These are phyloP conservation scores for Mytilinidion resinicola DNA, from an alignment of 495 filamentous ascomycete genomes.

Conservation along the genomic window DNA sequence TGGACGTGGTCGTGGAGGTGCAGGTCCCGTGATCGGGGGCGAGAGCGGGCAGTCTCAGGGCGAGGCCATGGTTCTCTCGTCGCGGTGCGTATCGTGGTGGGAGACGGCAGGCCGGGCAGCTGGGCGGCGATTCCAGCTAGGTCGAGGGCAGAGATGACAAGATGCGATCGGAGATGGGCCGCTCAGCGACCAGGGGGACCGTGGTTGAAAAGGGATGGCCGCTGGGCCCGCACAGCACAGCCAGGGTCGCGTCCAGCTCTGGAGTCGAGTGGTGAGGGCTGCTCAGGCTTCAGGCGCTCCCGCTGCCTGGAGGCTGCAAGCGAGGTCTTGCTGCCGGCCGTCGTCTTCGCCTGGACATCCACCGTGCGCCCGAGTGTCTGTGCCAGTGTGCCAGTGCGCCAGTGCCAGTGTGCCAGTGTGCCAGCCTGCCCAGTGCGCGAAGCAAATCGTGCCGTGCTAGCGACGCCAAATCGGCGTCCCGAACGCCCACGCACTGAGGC, in stretches of 20 bases:
- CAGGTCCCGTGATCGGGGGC: conserved; percentile 18
- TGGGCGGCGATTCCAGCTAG: conserved; percentile 4
- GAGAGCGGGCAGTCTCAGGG: background rate
- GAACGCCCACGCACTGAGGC: too few relatives aligned
- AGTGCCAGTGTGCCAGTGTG: background rate
- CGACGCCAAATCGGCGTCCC: too few relatives aligned
- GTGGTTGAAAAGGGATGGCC: background rate
- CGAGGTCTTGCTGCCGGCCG: background rate
- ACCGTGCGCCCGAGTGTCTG: background rate
- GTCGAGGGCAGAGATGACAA: background rate
- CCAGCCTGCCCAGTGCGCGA: background rate
- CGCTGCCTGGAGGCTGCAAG: too few relatives aligned
- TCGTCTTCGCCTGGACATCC: background rate
- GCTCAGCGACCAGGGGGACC: background rate
- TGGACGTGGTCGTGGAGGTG: conserved; percentile 1
- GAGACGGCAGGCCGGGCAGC: conserved; percentile 1
- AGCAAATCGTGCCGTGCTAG: background rate
- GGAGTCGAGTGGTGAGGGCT: background rate
- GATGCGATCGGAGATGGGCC: conserved; percentile 25
- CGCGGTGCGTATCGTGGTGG: background rate
- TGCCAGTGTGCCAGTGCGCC: background rate
- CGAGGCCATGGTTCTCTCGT: background rate
- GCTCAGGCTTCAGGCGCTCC: too few relatives aligned
- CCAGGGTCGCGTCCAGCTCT: background rate
- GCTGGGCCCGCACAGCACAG: background rate